Base-by-base conservation (phyloP, 805 yeast species). In the Starmerella davenportii region DNA sequence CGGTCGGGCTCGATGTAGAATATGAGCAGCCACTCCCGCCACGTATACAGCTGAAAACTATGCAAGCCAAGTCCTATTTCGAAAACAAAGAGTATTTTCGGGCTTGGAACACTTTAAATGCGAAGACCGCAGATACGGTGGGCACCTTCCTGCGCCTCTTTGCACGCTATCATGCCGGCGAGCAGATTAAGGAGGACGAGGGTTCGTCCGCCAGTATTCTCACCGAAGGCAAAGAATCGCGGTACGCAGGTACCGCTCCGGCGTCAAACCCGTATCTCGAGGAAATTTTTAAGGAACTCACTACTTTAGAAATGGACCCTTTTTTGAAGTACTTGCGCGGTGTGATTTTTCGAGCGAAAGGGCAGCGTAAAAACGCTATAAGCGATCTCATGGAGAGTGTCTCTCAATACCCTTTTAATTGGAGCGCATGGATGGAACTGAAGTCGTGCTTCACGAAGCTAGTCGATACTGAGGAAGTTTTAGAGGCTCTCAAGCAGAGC, bases 341-440 rank as follows among this genome's bases (percentile, higher is more conserved):
- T 1, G 54, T 78, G 14, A 61, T 79, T 1, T 61, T 75, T 35
- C 60, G 73, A 38, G 75, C 72, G 7, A 76, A 76, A 49, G 73
- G 74, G 36, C 73, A 76, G 45, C 58, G 59, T n/a, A 47, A 60
- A 2, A 54, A 61, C 27, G 95, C 95, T 0, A 73, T 76, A 41
- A 62, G 67, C 19, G 61, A 62, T 34, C 65, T 85, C 24, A 62
- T 73, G 23, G 65, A 64, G 35, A 76, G 95, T 1, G 52, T 87
- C 13, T 61, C 66, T 19, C 37, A 66, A 21, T 82, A 76, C 49
- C 93, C 95, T 0, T 79, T 67, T 55, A 87, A 87, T 55, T 90
- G 98, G 98, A 70, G 85, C 39, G 78, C 90, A 42, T 90, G 95
- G 95, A 65, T 68, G 41, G 95, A 87, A 52, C 62, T 90, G 30